These are phyloP conservation scores for Apiospora arundinis DNA, from an alignment of 2,329 filamentous ascomycete genomes.

Conservation along the genomic window DNA sequence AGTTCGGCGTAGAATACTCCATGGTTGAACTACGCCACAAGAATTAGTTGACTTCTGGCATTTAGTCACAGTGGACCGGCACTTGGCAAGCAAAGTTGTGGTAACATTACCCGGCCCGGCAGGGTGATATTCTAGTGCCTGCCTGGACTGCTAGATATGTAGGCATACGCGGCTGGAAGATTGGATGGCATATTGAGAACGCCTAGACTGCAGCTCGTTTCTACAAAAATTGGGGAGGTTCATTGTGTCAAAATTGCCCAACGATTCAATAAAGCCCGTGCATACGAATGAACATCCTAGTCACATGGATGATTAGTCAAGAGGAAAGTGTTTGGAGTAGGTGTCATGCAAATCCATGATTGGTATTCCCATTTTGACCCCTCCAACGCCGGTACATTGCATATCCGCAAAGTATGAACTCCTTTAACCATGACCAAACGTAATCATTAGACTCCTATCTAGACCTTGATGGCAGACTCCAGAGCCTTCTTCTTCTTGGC, in stretches of 20 bases:
- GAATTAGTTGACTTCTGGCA: neutral
- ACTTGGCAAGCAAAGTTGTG: neutral
- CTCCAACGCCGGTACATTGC: conserved; percentile 45
- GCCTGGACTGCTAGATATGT: neutral
- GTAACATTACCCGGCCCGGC: neutral
- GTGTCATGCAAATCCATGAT: conserved; percentile 43
- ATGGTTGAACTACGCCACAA: neutral
- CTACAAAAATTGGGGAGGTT: neutral
- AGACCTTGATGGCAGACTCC: conserved; percentile 97
- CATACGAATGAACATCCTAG: neutral
- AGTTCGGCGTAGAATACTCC: neutral
- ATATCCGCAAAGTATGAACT: conserved; percentile 39
- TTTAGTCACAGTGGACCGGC: neutral
- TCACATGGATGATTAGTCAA: conserved; percentile 11
- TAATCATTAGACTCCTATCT: conserved; percentile 42
- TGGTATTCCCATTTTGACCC: conserved; percentile 46
- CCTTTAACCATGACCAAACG: conserved; percentile 38
- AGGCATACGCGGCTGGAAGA: neutral
- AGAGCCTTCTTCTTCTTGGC: conserved; percentile 93
- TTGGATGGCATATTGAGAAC: neutral
- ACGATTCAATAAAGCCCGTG: neutral
- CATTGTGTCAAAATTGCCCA: neutral
- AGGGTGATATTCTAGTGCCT: neutral
- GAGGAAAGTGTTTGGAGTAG: conserved; percentile 32
- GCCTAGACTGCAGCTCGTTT: neutral